These are phyloP conservation scores for Ceratocystis diversiconidia DNA, from an alignment of 2,329 filamentous ascomycete genomes.

Conservation along the genomic window DNA sequence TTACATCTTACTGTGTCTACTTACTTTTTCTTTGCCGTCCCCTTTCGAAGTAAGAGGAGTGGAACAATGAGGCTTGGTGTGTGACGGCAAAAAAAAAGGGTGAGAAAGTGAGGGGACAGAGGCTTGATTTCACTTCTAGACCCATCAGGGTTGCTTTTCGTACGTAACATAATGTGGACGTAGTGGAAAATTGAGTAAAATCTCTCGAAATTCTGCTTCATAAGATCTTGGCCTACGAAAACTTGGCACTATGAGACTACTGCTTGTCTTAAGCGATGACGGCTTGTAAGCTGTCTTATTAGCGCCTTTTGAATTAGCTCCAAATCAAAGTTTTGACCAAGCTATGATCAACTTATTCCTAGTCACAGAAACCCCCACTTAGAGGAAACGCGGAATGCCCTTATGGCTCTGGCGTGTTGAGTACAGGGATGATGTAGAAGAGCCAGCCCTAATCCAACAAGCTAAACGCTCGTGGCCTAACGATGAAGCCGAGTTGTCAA, in stretches of 20 bases:
- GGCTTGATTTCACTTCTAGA: neutral
- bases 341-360: neutral
- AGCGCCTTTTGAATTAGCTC: neutral
- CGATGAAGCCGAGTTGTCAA: neutral
- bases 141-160: constrained; percentile 1
- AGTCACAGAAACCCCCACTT: constrained; percentile 6
- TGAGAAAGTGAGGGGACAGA: neutral
- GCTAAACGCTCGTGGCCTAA: neutral
- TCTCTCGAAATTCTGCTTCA: neutral
- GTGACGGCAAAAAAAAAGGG: neutral
- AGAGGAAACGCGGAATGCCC: constrained; percentile 5
- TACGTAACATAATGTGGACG: neutral
- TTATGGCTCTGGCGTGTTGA: neutral
- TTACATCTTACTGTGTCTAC: neutral
- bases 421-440: neutral
- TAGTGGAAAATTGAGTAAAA: neutral
- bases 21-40: neutral
- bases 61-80: neutral
- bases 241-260: neutral
- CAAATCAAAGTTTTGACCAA: neutral
- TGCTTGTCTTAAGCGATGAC: neutral
- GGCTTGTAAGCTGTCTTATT: neutral
- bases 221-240: neutral
- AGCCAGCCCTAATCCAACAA: neutral
- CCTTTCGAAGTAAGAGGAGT: neutral